Evolutionary conservation across 140 eudicot genomes (phyloP).

Genomic region (Flaveria floridana): DNA sequence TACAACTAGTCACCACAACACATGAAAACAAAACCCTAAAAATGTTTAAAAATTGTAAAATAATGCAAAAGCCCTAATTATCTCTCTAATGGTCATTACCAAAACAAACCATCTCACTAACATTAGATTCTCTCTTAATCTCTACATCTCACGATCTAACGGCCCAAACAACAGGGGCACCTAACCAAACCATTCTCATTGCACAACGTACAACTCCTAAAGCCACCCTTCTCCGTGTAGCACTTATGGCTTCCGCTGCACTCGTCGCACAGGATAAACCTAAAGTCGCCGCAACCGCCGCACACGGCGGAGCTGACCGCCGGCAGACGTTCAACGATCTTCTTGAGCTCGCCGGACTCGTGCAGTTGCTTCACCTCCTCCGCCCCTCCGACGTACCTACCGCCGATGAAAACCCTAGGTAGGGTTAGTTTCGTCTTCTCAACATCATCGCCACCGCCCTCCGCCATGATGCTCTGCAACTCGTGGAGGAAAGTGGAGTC

Average conservation of each 20-base stretch:
- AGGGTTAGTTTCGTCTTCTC: slow-evolving; percentile 38
- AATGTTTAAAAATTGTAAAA: neutral
- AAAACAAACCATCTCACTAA: neutral
- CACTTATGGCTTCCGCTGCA: slow-evolving; percentile 80
- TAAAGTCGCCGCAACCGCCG: slow-evolving; percentile 62
- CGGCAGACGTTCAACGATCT: slow-evolving; percentile 57
- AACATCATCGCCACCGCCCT: neutral
- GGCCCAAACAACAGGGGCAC: slow-evolving; percentile 59
- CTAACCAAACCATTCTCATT: slow-evolving; percentile 82
- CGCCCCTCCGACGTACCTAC: slow-evolving; percentile 73
- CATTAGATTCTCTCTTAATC: neutral
- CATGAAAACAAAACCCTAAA: neutral
- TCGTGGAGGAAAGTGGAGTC: slow-evolving; percentile 47
- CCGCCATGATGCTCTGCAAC: slow-evolving; percentile 37
- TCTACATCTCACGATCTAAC: slow-evolving; percentile 21
- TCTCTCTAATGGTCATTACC: neutral
- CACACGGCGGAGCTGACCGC: slow-evolving; percentile 46
- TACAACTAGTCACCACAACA: neutral
- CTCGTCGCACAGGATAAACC: slow-evolving; percentile 69
- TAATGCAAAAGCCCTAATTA: too few relatives aligned
- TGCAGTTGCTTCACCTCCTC: slow-evolving; percentile 63
- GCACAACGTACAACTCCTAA: slow-evolving; percentile 66
- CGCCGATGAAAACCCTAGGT: slow-evolving; percentile 80
- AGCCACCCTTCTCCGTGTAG: slow-evolving; percentile 62
- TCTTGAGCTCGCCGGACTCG: slow-evolving; percentile 70